Evolutionary conservation across 2,329 filamentous ascomycete genomes (phyloP).

Genomic region (Paraconiothyrium sp.): DNA sequence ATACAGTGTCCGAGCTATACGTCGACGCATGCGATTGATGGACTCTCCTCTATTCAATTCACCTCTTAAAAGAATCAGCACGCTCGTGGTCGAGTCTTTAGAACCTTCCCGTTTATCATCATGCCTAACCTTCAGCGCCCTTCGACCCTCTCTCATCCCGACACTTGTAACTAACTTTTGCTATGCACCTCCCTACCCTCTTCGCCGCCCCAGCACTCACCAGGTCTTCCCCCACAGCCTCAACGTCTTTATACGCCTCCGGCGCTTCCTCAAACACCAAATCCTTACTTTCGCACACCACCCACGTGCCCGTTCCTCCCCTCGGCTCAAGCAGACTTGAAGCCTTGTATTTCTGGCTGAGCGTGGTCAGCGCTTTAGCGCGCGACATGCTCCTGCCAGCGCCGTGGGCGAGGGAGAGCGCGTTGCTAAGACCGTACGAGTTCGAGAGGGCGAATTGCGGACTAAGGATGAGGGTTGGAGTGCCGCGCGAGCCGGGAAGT

Average conservation of each 20-base stretch:
- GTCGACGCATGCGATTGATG: too few relatives aligned
- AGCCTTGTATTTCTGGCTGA: slow-evolving; percentile 46
- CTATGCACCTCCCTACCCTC: slow-evolving; percentile 45
- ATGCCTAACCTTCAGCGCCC: neutral
- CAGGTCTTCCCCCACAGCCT: slow-evolving; percentile 49
- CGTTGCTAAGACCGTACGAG: slow-evolving; percentile 42
- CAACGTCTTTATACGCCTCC: slow-evolving; percentile 52
- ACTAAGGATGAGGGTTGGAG: slow-evolving; percentile 49
- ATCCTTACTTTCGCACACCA: slow-evolving; percentile 51
- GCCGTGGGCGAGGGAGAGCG: slow-evolving; percentile 50
- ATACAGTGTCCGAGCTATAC: neutral
- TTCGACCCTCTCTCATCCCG: slow-evolving; percentile 38
- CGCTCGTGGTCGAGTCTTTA: neutral
- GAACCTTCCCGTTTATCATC: too few relatives aligned
- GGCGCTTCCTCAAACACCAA: slow-evolving; percentile 52
- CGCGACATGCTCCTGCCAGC: slow-evolving; percentile 52
- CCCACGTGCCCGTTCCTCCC: slow-evolving; percentile 41
- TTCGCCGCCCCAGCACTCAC: slow-evolving; percentile 42
- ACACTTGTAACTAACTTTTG: slow-evolving; percentile 52
- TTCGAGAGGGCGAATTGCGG: slow-evolving; percentile 42
- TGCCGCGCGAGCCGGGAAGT: slow-evolving; percentile 50
- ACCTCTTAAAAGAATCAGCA: neutral
- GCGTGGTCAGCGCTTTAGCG: slow-evolving; percentile 42
- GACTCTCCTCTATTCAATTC: neutral
- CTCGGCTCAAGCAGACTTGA: slow-evolving; percentile 39